These are phyloP conservation scores for Fennellomyces sp. DNA, from an alignment of 371 early-diverging fungal genomes.

Conservation along the genomic window DNA sequence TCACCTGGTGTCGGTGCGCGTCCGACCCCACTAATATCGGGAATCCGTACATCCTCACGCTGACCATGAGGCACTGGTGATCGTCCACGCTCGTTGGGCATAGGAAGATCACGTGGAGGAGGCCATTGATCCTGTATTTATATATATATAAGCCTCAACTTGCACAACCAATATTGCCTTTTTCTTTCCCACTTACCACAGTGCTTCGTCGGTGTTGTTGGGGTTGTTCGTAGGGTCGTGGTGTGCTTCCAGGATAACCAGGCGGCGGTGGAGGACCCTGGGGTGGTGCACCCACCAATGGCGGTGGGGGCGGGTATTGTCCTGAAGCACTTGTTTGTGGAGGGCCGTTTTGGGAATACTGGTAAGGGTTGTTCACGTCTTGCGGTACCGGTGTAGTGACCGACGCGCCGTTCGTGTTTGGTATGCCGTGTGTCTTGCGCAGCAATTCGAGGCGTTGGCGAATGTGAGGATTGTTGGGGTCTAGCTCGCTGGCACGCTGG, in stretches of 20 bases:
- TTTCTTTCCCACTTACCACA: too few species aligned
- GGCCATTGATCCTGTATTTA: not conserved
- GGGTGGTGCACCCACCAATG: conserved; percentile 7
- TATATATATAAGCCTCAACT: not conserved
- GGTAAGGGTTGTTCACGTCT: conserved; percentile 59
- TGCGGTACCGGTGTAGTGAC: conserved; percentile 57
- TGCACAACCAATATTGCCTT: too few species aligned
- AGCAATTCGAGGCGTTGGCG: conserved; percentile 73
- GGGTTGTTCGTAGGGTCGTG: not conserved
- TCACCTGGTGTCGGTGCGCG: conserved; percentile 37
- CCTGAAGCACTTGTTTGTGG: not conserved
- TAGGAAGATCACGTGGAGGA: conserved; percentile 41
- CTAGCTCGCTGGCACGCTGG: conserved; percentile 88
- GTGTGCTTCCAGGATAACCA: not conserved
- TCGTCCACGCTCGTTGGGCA: conserved; percentile 28
- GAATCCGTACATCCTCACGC: conserved; percentile 48
- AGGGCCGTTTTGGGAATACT: conserved; percentile 25
- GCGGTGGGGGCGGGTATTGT: not conserved
- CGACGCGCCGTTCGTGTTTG: not conserved
- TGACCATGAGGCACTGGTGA: conserved; percentile 14
- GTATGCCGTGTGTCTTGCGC: conserved; percentile 21
- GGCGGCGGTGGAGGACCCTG: not conserved
- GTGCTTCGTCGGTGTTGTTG: not conserved
- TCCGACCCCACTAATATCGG: conserved; percentile 45
- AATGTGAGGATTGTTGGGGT: conserved; percentile 77